phyloP scores from a whole-genome alignment of 345 rosid genomes.

The Kandelia obovata region DNA sequence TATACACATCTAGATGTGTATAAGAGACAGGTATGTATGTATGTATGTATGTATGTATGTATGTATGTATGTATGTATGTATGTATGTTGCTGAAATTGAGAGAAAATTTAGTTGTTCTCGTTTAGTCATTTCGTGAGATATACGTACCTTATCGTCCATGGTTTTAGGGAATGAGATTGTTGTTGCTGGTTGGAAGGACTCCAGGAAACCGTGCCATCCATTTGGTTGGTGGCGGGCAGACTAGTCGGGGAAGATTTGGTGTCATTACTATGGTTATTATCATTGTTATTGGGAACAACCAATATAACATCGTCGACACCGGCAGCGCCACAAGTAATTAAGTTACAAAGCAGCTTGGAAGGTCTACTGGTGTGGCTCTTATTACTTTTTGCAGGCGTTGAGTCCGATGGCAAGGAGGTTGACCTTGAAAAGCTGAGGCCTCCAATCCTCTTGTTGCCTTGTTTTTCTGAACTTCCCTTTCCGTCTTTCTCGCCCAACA shows the following conservation, averaged over 20 bases:
- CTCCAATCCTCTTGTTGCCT: neutral
- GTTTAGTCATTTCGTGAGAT: no score
- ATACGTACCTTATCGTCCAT: constrained; percentile 20
- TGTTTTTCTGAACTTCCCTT: neutral
- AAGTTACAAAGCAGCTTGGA: constrained; percentile 44
- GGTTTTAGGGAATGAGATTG: constrained; percentile 2
- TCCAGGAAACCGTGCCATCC: constrained; percentile 22
- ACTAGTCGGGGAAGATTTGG: constrained; percentile 10
- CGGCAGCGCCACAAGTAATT: constrained; percentile 48
- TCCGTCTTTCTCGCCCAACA: constrained; percentile 4
- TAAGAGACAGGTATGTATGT: no score
- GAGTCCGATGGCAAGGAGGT: constrained; percentile 26
- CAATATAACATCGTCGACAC: constrained; percentile 45
- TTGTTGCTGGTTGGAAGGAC: constrained; percentile 37
- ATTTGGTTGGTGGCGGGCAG: neutral
- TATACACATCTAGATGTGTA: no score
- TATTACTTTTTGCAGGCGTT: constrained; percentile 24
- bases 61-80: no score
- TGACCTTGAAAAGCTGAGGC: neutral
- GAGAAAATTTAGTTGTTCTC: no score
- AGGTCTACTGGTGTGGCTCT: constrained; percentile 39
- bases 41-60: no score
- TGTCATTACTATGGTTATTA: neutral
- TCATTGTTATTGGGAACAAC: constrained; percentile 25
- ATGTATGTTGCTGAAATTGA: no score